Conservation (phyloP, 306 rosid genomes). For the Pyrus betulifolia region DNA sequence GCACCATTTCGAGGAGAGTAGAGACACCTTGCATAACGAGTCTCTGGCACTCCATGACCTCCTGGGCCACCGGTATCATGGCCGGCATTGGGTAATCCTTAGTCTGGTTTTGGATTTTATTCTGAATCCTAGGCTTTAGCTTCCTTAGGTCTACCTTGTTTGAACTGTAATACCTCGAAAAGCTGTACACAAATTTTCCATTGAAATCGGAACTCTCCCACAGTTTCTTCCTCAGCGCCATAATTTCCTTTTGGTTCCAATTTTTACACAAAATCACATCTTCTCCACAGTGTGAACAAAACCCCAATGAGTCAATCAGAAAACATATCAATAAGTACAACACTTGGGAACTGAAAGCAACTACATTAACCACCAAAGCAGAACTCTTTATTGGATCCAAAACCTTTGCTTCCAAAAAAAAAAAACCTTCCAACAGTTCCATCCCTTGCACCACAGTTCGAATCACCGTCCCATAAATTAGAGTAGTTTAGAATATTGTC, state of each 20-base stretch:
- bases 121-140: constrained; percentile 62
- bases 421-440: neutral
- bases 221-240: constrained; percentile 6
- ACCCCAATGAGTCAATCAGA: neutral
- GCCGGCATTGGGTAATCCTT: constrained; percentile 46
- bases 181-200: neutral
- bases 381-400: neutral
- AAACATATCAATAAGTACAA: neutral
- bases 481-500: no score
- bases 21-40: constrained; percentile 60
- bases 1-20: constrained; percentile 46
- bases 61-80: constrained; percentile 63
- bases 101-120: constrained; percentile 56
- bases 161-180: constrained; percentile 1
- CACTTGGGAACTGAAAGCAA: neutral
- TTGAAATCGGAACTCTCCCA: neutral
- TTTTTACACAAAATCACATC: neutral
- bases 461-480: no score
- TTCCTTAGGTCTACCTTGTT: constrained; percentile 16
- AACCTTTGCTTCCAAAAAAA: neutral
- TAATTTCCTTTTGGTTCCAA: neutral
- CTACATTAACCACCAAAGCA: neutral
- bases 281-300: neutral
- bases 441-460: no score
- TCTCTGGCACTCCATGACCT: constrained; percentile 50